Evolutionary conservation across 1,284 basidiomycete genomes (phyloP).

Genomic region (Melampsora occidentalis): DNA sequence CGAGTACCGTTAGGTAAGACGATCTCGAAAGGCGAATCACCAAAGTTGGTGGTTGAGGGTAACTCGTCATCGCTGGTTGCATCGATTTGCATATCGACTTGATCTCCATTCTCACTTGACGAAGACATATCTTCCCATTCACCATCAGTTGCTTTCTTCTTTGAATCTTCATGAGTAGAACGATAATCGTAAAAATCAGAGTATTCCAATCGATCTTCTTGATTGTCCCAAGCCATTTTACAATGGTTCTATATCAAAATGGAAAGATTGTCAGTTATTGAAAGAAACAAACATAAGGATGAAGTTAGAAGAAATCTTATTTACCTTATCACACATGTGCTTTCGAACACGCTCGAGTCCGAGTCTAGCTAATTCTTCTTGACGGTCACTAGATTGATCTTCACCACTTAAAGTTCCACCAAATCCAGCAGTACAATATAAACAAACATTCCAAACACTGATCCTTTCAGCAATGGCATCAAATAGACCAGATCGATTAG

Average conservation of each 20-base stretch:
- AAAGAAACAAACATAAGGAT: background rate
- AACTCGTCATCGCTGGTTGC: constrained; percentile 45
- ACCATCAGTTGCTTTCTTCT: constrained; percentile 50
- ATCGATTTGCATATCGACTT: constrained; percentile 46
- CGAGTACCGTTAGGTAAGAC: constrained; percentile 87
- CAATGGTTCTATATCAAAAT: constrained; percentile 63
- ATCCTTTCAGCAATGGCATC: constrained; percentile 90
- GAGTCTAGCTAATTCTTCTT: constrained; percentile 48
- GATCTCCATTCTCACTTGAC: constrained; percentile 56
- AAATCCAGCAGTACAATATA: constrained; percentile 65
- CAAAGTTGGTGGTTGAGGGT: constrained; percentile 49
- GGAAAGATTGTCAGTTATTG: background rate
- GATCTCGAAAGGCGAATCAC: constrained; percentile 70
- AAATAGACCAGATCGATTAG: constrained; percentile 77
- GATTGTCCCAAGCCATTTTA: constrained; percentile 85
- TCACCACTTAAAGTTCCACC: constrained; percentile 57
- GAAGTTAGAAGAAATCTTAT: background rate
- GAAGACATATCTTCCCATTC: constrained; percentile 63
- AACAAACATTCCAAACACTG: constrained; percentile 84
- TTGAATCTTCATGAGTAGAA: constrained; percentile 61
- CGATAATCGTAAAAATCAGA: constrained; percentile 94
- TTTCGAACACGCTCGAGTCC: constrained; percentile 75
- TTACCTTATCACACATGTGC: constrained; percentile 85
- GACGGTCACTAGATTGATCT: constrained; percentile 44
- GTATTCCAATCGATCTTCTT: constrained; percentile 76